phyloP scores from a whole-genome alignment of 1,139 yeast genomes.

The Zygosaccharomyces pseudobailii region DNA sequence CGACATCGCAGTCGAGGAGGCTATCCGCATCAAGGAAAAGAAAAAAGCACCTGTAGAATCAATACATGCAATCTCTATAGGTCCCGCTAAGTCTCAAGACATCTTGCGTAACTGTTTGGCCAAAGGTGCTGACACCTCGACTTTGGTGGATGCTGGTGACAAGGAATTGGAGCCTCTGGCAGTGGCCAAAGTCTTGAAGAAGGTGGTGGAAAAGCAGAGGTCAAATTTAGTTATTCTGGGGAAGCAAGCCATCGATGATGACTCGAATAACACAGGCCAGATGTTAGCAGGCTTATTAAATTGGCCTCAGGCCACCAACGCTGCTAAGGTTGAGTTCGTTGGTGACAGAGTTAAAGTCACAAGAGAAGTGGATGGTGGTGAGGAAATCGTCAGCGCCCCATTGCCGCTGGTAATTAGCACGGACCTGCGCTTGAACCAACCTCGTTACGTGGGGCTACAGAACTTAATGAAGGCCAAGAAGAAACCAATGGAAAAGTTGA shows the following conservation, averaged over 20 bases:
- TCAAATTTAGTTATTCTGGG: slow-evolving; percentile 84
- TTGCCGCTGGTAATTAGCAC: slow-evolving; percentile 87
- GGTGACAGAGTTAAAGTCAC: slow-evolving; percentile 64
- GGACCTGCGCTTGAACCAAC: slow-evolving; percentile 88
- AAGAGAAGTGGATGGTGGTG: slow-evolving; percentile 94
- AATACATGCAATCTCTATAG: slow-evolving; percentile 90
- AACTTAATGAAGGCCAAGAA: slow-evolving; percentile 98
- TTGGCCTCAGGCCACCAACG: slow-evolving; percentile 99
- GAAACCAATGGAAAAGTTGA: slow-evolving; percentile 71
- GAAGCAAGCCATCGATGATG: slow-evolving; percentile 95
- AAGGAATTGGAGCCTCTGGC: slow-evolving; percentile 76
- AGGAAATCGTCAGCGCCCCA: slow-evolving; percentile 71
- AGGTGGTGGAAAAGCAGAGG: slow-evolving; percentile 64
- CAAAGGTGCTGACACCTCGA: slow-evolving; percentile 85
- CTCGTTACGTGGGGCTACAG: slow-evolving; percentile 89
- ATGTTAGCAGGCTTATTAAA: slow-evolving; percentile 88
- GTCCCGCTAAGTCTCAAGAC: slow-evolving; percentile 83
- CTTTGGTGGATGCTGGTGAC: slow-evolving; percentile 76
- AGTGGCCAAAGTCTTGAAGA: slow-evolving; percentile 78
- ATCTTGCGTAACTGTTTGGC: slow-evolving; percentile 86
- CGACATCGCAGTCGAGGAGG: slow-evolving; percentile 95
- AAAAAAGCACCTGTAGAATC: slow-evolving; percentile 68
- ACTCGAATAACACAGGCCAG: slow-evolving; percentile 94
- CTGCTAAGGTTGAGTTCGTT: slow-evolving; percentile 70
- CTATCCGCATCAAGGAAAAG: slow-evolving; percentile 68